Conservation (phyloP, 495 filamentous ascomycete genomes). For the Clavariopsis aquatica region DNA sequence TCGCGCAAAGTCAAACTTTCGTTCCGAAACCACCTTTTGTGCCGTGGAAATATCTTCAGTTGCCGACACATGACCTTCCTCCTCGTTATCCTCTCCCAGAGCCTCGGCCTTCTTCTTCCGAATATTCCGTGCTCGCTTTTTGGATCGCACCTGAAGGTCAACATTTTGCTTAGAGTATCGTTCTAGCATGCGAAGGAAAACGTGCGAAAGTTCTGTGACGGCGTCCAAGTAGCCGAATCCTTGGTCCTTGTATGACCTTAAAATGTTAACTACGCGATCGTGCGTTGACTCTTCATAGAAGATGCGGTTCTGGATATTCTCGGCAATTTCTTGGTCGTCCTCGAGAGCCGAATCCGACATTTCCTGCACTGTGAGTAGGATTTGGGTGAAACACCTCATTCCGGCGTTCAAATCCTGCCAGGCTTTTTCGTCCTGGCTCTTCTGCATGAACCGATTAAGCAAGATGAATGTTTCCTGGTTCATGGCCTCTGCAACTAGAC, state of each 20-base stretch:
- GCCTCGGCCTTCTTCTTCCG: slow-evolving; percentile 57
- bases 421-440: slow-evolving; percentile 72
- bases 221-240: slow-evolving; percentile 92
- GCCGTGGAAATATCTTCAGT: slow-evolving; percentile 73
- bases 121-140: slow-evolving; percentile 65
- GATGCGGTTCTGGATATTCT: slow-evolving; percentile 93
- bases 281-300: slow-evolving; percentile 98
- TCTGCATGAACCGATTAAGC: slow-evolving; percentile 79
- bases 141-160: slow-evolving; percentile 87
- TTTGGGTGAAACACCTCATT: slow-evolving; percentile 87
- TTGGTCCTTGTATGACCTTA: slow-evolving; percentile 85
- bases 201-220: slow-evolving; percentile 85
- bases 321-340: slow-evolving; percentile 95
- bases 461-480: slow-evolving; percentile 91
- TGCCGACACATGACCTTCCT: slow-evolving; percentile 51
- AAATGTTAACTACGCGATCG: slow-evolving; percentile 76
- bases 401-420: slow-evolving; percentile 85
- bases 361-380: slow-evolving; percentile 88
- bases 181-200: slow-evolving; percentile 90
- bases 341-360: slow-evolving; percentile 84
- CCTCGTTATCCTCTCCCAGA: slow-evolving; percentile 31
- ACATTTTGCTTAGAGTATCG: slow-evolving; percentile 91
- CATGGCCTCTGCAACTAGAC: slow-evolving; percentile 81
- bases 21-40: slow-evolving; percentile 69
- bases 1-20: slow-evolving; percentile 90